Percentiles rank a stretch among this genome's conserved stretches.
Conservation (phyloP, 2,329 filamentous ascomycete species). For the Fusarium solani-melongenae region DNA sequence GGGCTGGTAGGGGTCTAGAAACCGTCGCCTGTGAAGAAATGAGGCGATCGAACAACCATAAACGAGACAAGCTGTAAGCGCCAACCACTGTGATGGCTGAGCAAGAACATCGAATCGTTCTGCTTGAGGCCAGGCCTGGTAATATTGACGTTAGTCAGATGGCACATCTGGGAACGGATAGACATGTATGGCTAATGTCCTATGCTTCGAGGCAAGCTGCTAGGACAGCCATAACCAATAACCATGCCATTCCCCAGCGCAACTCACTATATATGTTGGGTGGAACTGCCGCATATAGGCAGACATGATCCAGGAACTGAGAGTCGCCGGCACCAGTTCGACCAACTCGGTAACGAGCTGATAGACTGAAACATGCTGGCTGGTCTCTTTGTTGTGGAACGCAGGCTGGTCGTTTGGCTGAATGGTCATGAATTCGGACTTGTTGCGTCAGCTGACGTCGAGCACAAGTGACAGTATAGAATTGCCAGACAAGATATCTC, state of each 20-base stretch:
- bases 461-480: not conserved
- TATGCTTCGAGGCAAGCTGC: not conserved
- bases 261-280: slow-evolving; percentile 31
- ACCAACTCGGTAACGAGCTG: slow-evolving; percentile 24
- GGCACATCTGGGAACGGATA: not conserved
- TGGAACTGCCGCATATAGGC: slow-evolving; percentile 32
- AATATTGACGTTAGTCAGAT: slow-evolving; percentile 29
- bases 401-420: slow-evolving; percentile 1
- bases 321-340: slow-evolving; percentile 36
- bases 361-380: slow-evolving; percentile 22
- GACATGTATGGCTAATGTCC: not conserved
- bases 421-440: slow-evolving; percentile 34
- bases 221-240: not conserved
- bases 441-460: slow-evolving; percentile 2
- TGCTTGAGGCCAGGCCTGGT: slow-evolving; percentile 28
- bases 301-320: slow-evolving; percentile 38
- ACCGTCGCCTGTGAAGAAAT: slow-evolving; percentile 37
- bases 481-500: not conserved
- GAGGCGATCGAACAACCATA: slow-evolving; percentile 41
- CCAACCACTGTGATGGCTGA: slow-evolving; percentile 33
- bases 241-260: not conserved
- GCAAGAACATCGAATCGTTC: slow-evolving; percentile 18
- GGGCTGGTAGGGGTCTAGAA: slow-evolving; percentile 27
- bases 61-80: slow-evolving; percentile 35
- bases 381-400: slow-evolving; percentile 8